Base-by-base conservation (phyloP, 257 asterid species). In the Asclepias syriaca region DNA sequence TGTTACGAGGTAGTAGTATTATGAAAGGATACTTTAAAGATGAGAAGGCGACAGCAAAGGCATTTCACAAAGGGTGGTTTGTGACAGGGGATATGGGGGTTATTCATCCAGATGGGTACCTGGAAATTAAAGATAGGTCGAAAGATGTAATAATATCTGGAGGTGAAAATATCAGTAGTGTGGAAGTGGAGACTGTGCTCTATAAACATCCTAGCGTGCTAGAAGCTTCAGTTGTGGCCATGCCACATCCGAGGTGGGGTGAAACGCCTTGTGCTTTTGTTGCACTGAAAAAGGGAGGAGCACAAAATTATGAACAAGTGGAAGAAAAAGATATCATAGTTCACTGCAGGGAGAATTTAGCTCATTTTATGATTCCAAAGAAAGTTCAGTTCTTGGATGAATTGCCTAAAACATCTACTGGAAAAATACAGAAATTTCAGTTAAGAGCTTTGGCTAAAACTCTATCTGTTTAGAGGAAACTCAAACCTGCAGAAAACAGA, bases 141-240 rank as follows among this genome's bases (percentile, higher is more conserved):
- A 93, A 93, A 69, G 98, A 93, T 79, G 89, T 93, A 16, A 90
- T 93, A 19, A 93, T 90, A 34, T 90, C 97, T 21, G 98, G 98
- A 7, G 98, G 98, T 22, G 98, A 93, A 81, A 93, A 93, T 37
- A 89, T 93, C 29, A 90, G 98, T 73, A 93, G 97, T 34, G 87
- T 93, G 2, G 96, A 93, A 77, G 95, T 93, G 13, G 98, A 93
- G 73, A 70, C 79, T n/a, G 90, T 74, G 19, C 74, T 90, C 51
- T 77, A 84, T 74, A 77, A 79, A 63, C 93, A 90, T 78, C 81
- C 83, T 0, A 71, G 75, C 3, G 88, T 93, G 39, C 32, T 81
- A 0, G 98, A 93, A 77, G 95, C 92, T n/a, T 87, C 97, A 2
- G 98, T 90, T 72, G 98, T 90, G 77, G 97, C 98, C 29, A 90